Evolutionary conservation across 2,329 filamentous ascomycete species (phyloP), one percentile per base, ranked within the genome.

Genomic region (Pestalotiopsis sp.): DNA sequence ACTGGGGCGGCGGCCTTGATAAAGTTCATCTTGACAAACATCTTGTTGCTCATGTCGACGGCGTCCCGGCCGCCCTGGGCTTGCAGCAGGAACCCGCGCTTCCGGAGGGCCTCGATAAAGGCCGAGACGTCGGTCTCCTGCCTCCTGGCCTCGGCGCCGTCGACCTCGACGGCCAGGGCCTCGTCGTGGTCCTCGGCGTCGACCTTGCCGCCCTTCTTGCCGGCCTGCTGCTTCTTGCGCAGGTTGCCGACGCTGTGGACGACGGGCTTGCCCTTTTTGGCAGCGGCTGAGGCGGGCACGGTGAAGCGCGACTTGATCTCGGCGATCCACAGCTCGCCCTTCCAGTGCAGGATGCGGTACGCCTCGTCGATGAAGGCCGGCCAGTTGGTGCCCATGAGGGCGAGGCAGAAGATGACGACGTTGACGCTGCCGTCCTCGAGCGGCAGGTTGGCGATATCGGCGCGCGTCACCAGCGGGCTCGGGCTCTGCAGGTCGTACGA

Each of bases 361-460:
- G 95, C 95, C 83, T 99, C 96, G 82, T 98, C 96, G 75, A 99
- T 89, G 79, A 99, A 98, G 75, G 94, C 91, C 66, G 97, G 88
- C 95, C 96, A 99, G 83, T 99, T 99, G 67, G 96, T 99, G 77
- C 96, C 96, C 96, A 99, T 99, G 69, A 99, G 89, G 64, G 95
- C 96, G 39, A 99, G 87, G 80, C 96, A 99, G 85, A 98, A 98
- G 73, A 99, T 91, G 63, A 93, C 93, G 4, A 99, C 87, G 79
- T 99, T 94, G 70, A 94, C 90, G 70, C 88, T 90, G 59, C 90
- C 91, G 73, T 95, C 90, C 4, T 84, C 84, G 0, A 97, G 83
- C 0, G 95, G 95, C 1, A 99, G 84, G 69, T 92, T 88, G 38
- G 94, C 92, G 66, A 98, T 96, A 81, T 99, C 96, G 14, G 96